Evolutionary conservation across 345 rosid genomes (phyloP), one percentile per base, ranked within the genome.

Genomic region (Arabis alpina): DNA sequence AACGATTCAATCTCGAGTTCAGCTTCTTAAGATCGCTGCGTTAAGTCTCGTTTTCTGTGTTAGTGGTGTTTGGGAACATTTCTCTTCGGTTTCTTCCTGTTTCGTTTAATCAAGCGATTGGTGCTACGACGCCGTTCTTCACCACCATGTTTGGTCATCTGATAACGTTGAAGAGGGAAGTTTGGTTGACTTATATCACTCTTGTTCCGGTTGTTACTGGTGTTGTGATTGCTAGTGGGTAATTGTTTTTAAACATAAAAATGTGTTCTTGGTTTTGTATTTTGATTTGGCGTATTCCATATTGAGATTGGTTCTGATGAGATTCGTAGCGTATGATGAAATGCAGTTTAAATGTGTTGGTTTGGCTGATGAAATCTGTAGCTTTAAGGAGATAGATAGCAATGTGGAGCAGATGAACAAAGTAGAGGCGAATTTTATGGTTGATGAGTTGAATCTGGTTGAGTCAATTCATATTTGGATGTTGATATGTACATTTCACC

Each of bases 191-290:
- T 56, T 82, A 86, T 14, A 19, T 77, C 48, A 82, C 96, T 47
- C 76, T 87, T 25, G 1, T 86, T 30, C 96, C 91, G 4, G 96
- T 86, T 1, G 96, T 90, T 51, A 76, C 82, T 10, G 96, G 93
- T 34, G 90, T 87, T 70, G 68, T 90, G 61, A 83, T 87, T 75
- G 96, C 96, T 48, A 85, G 87, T 75, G 79, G 86, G 93, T 87
- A 80, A 60, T 37, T 34, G 10, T 14, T 72, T 14, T 7, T 2
- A 6, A 4, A 28, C 32, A 39, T 51, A 6, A 30, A 51, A 27
- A 25, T 64, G 5, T 64, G 52, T 10, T 65, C 28, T 59, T 19
- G 23, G 34, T 32, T 13, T 65, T 54, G 55, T 30, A 6, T 32
- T 64, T 45, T 62, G 64, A 45, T 10, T 42, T 58, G 14, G 14